Conservation (phyloP, 352 stramenopile species). For the Globisporangium lucens region DNA sequence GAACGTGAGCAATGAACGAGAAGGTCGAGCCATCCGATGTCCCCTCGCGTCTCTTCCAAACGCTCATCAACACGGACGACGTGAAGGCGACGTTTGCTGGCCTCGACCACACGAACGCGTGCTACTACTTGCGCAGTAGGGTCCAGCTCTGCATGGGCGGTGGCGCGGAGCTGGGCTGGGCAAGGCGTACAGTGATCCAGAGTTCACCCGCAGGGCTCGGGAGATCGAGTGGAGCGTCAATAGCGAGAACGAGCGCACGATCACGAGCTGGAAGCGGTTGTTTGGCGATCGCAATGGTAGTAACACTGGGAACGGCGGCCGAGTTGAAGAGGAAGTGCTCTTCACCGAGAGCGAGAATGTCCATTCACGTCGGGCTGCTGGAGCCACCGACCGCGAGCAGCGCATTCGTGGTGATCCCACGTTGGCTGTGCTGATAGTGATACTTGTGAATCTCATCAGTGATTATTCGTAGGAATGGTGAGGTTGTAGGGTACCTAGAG, state of each 20-base stretch:
- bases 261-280: conserved; percentile 47
- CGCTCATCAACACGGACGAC: background rate
- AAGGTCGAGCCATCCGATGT: conserved; percentile 3
- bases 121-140: conserved; percentile 36
- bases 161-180: conserved; percentile 33
- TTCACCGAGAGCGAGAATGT: conserved; percentile 37
- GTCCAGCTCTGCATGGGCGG: conserved; percentile 57
- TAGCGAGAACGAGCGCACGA: conserved; percentile 29
- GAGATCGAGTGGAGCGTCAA: conserved; percentile 46
- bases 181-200: conserved; percentile 25
- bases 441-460: too few species aligned
- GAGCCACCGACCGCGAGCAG: background rate
- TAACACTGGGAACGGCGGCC: conserved; percentile 32
- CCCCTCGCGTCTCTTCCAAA: background rate
- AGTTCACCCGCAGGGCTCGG: conserved; percentile 30
- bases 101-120: conserved; percentile 57
- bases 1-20: conserved; percentile 1
- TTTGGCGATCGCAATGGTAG: conserved; percentile 23
- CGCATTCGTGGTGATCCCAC: background rate
- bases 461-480: too few species aligned
- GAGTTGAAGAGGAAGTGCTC: conserved; percentile 77
- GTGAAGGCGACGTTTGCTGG: conserved; percentile 58
- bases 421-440: background rate
- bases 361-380: background rate
- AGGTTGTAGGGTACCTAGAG: too few species aligned